Conservation (phyloP, 805 yeast species). For the Candida fluviatilis region DNA sequence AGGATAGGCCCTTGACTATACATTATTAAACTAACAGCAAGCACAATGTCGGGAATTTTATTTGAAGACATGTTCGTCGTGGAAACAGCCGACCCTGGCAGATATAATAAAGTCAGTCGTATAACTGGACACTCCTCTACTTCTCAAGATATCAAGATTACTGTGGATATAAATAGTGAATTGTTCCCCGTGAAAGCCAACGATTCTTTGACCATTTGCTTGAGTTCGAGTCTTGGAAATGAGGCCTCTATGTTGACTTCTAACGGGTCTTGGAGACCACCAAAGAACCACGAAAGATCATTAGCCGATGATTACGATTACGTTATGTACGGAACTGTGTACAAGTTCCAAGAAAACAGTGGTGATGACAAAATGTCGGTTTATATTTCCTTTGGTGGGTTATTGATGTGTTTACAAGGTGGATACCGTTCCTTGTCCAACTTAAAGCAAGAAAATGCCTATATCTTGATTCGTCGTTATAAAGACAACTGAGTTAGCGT, state of each 20-base stretch:
- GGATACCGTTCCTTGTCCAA: conserved; percentile 83
- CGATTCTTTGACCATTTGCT: conserved; percentile 78
- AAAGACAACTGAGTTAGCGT: conserved; percentile 24
- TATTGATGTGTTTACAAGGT: conserved; percentile 91
- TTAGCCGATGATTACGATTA: conserved; percentile 96
- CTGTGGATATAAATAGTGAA: conserved; percentile 88
- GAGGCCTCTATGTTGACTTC: conserved; percentile 42
- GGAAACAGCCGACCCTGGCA: conserved; percentile 77
- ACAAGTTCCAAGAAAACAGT: conserved; percentile 85
- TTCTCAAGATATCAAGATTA: conserved; percentile 71
- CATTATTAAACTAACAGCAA: no score
- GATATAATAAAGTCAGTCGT: conserved; percentile 90
- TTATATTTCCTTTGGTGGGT: conserved; percentile 93
- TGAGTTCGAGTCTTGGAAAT: conserved; percentile 70
- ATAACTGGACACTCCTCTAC: conserved; percentile 85
- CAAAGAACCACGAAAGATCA: conserved; percentile 76
- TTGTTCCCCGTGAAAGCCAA: conserved; percentile 77
- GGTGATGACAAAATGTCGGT: conserved; percentile 72
- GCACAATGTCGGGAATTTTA: conserved; percentile 52
- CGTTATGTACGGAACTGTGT: conserved; percentile 97
- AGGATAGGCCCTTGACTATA: no score
- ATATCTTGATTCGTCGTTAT: conserved; percentile 78
- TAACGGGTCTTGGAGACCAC: conserved; percentile 77
- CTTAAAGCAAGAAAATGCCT: conserved; percentile 91
- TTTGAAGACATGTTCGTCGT: conserved; percentile 92